Evolutionary conservation across 108 stramenopile genomes (phyloP), one percentile per base, ranked within the genome.

Genomic region (Cyclotella atomus): DNA sequence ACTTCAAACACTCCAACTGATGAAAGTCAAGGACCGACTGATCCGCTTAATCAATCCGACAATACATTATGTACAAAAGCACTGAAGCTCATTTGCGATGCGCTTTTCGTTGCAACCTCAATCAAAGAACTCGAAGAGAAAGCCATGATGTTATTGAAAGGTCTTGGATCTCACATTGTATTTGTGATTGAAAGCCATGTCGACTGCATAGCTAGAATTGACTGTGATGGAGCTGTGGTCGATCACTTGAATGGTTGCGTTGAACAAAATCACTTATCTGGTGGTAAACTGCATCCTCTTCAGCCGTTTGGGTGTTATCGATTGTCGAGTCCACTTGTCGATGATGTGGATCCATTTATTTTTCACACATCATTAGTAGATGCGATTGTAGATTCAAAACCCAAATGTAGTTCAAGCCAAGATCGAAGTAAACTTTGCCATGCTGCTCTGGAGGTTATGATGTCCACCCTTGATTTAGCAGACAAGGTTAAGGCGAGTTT

Each of bases 261-360:
- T 57, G 84, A 75, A 20, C 70, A 76, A 21, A 70, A 67, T 43
- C 71, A 75, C 32, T 41, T 65, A 54, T 47, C 49, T 10, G 69
- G 59, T 17, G 71, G 79, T 17, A 80, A 80, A 53, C 46, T 84
- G 25, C 83, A 86, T 46, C 85, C 84, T 5, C 64, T 88, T 24
- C 81, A 74, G 25, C 84, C 87, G 29, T 92, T 87, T 75, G 91
- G 91, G 2, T 83, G 78, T 36, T 92, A 89, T 50, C 82, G 83
- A 30, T 61, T 85, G 27, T 71, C 80, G n/a, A 87, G 84, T 12
- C 77, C 71, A 30, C 65, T 89, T 10, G 49, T 32, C 47, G 45
- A 57, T 19, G 63, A 34, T 19, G 52, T 83, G 20, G 80, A 86
- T 65, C 87, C 86, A 0, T 82, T 92, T 41, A 55, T 76, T 30